phyloP scores from a whole-genome alignment of 2,329 filamentous ascomycete species.

The Nemania diffusa region DNA sequence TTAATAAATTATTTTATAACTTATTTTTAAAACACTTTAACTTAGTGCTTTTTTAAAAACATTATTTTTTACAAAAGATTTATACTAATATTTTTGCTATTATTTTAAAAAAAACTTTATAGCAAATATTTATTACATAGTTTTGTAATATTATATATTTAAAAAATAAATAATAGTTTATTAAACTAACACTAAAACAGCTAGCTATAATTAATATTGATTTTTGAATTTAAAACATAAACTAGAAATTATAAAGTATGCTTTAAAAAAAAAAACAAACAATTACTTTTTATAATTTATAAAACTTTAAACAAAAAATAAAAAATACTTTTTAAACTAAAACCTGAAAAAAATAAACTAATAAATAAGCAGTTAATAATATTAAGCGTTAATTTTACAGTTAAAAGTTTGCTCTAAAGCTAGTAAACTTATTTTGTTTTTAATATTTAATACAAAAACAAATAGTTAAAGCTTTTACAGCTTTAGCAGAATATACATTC shows the following conservation, averaged over 20 bases:
- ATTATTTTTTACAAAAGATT: background rate
- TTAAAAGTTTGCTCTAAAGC: background rate
- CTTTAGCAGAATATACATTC: background rate
- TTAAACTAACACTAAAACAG: background rate
- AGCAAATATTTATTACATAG: background rate
- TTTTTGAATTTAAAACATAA: background rate
- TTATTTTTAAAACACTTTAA: background rate
- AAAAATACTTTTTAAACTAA: background rate
- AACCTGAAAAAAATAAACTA: background rate
- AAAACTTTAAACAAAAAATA: background rate
- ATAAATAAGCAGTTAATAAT: background rate
- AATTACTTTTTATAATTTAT: background rate
- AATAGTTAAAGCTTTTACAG: background rate
- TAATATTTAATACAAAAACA: background rate
- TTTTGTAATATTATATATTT: background rate
- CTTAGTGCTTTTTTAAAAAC: background rate
- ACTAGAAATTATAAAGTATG: background rate
- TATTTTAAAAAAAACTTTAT: slow-evolving; percentile 2
- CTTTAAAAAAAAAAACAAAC: background rate
- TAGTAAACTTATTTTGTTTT: background rate
- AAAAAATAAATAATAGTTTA: background rate
- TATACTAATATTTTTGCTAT: background rate
- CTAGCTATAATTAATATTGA: background rate
- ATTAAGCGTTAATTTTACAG: background rate
- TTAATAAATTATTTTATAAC: background rate